Base-by-base conservation (phyloP, 192 early-diverging fungal genomes). In the Podila epigama region DNA sequence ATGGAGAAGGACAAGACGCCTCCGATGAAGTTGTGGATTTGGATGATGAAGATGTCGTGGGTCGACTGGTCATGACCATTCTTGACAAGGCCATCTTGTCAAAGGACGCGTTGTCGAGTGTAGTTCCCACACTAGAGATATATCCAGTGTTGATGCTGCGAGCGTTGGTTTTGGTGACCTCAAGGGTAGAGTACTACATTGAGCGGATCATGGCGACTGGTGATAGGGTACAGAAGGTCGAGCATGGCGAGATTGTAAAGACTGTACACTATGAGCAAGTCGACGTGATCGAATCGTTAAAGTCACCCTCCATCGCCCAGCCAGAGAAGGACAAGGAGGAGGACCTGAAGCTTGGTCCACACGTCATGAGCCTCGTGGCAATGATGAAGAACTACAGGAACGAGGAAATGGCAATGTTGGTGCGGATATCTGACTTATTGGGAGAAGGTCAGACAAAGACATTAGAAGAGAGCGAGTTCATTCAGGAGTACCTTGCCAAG, bases 141-240 rank as follows among this genome's bases (percentile, higher is more conserved):
- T 77, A 53, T 31, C 73, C 73, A 6, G 48, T 77, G 16, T 22
- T 77, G 13, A 64, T 64, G 8, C 59, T 77, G 5, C 73, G 73
- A 16, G 50, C 53, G 1, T 32, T 77, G 31, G 65, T 77, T 20
- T 39, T 68, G 27, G 35, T 77, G 7, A 40, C 60, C 0, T 7
- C 31, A 27, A 52, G 56, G 27, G 35, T 77, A 33, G 73, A 68
- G 31, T 44, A 51, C 27, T 68, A 77, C 28, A 51, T 77, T 25
- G 4, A 28, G 4, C 48, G 73, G 25, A 77, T 77, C 59, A 68
- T 77, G 66, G 73, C 63, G 39, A 77, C 73, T 10, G 73, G 73
- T 0, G 61, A 77, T 28, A 77, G 54, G 51, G 73, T 77, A 1
- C 66, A 77, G 29, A 77, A 18, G 22, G 50, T 34, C 0, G 60